Conservation (phyloP, 2,329 filamentous ascomycete species). For the Canariomyces notabilis region DNA sequence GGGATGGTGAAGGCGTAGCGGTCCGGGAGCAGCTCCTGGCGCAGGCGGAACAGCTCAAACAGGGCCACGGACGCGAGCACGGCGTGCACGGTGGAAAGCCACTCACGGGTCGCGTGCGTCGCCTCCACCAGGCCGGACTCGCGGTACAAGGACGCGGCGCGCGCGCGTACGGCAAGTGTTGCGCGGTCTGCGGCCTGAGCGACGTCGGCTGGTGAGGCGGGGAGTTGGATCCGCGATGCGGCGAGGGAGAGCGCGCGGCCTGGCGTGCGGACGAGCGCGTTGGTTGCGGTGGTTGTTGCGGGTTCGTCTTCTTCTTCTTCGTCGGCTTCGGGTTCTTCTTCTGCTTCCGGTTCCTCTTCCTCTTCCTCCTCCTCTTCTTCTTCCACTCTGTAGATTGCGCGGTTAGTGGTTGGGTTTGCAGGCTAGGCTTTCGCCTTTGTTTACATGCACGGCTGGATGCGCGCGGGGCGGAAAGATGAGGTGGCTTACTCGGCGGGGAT, state of each 20-base stretch:
- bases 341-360: constrained; percentile 1
- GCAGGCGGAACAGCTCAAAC: constrained; percentile 67
- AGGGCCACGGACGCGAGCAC: constrained; percentile 64
- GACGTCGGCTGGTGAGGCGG: constrained; percentile 74
- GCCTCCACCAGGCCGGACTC: constrained; percentile 62
- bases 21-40: constrained; percentile 65
- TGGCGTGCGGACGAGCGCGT: constrained; percentile 45
- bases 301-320: constrained; percentile 7
- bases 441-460: neutral
- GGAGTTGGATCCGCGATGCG: constrained; percentile 62
- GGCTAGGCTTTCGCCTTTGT: neutral
- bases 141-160: constrained; percentile 59
- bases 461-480: neutral
- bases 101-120: constrained; percentile 61
- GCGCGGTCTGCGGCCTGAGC: constrained; percentile 70
- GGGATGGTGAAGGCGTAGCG: constrained; percentile 70
- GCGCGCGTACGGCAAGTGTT: constrained; percentile 60
- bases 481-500: constrained; percentile 40
- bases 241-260: constrained; percentile 50
- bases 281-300: constrained; percentile 16
- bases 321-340: constrained; percentile 1
- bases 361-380: constrained; percentile 3
- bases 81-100: constrained; percentile 65
- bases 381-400: neutral
- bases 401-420: too few relatives aligned